phyloP scores from a whole-genome alignment of 495 filamentous ascomycete species.

The Penicillium coffeae region DNA sequence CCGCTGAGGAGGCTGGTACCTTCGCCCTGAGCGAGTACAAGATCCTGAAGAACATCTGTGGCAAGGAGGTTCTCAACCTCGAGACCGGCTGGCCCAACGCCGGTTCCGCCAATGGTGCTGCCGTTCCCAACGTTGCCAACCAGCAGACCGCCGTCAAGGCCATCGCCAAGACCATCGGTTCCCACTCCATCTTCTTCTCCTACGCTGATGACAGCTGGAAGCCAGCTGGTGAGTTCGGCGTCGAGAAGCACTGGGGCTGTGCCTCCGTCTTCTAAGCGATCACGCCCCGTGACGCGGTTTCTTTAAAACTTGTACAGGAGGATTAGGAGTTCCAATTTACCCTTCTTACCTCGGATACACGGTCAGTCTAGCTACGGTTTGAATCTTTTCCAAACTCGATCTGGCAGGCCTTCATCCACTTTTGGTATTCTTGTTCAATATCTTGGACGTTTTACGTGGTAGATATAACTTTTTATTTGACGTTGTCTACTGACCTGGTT shows the following conservation, averaged over 20 bases:
- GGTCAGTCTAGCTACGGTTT: neutral
- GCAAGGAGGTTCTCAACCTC: conserved; percentile 66
- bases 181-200: conserved; percentile 71
- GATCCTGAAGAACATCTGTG: conserved; percentile 62
- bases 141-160: conserved; percentile 68
- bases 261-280: conserved; percentile 46
- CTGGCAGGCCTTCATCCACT: conserved; percentile 7
- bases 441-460: conserved; percentile 31
- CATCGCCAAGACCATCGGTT: conserved; percentile 55
- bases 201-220: conserved; percentile 84
- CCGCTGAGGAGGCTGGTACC: conserved; percentile 60
- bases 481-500: conserved; percentile 33
- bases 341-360: conserved; percentile 7
- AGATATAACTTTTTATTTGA: conserved; percentile 38
- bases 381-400: neutral
- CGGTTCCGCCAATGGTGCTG: conserved; percentile 66
- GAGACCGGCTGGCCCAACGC: conserved; percentile 87
- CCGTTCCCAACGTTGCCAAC: conserved; percentile 60
- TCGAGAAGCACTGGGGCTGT: conserved; percentile 80
- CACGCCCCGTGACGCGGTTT: conserved; percentile 11
- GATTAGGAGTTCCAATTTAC: conserved; percentile 25
- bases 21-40: conserved; percentile 68
- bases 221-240: conserved; percentile 58
- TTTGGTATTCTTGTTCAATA: conserved; percentile 26
- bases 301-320: conserved; percentile 33